A percentile compares a stretch with the other conserved stretches of the same genome.
Evolutionary conservation across 768 basidiomycete genomes (phyloP).

Genomic region (Ramaria rubella): DNA sequence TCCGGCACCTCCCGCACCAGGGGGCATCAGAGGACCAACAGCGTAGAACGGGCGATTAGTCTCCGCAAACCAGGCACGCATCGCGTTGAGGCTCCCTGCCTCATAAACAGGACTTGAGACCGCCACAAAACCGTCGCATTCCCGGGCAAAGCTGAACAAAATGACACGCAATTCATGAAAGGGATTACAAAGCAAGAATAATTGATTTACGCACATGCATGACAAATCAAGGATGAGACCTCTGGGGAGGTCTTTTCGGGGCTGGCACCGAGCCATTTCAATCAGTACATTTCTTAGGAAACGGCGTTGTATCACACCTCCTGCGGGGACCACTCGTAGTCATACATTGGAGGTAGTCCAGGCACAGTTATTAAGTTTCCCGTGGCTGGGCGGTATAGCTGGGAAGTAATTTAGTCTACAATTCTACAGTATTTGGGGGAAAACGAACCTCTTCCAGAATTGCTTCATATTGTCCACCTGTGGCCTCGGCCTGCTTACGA

Average conservation of each 20-base stretch:
- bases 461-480: not conserved
- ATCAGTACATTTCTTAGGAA: not conserved
- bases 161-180: not conserved
- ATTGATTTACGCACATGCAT: not conserved
- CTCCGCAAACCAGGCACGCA: slow-evolving; percentile 2
- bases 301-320: slow-evolving; percentile 1
- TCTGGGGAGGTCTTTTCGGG: not conserved
- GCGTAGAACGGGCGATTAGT: slow-evolving; percentile 1
- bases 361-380: slow-evolving; percentile 17
- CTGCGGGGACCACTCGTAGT: slow-evolving; percentile 20
- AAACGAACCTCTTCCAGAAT: not conserved
- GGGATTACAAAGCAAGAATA: not conserved
- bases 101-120: not conserved
- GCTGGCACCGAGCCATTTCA: not conserved
- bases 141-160: not conserved
- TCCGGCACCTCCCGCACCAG: not conserved
- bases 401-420: not conserved
- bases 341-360: slow-evolving; percentile 21
- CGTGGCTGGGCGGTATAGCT: slow-evolving; percentile 17
- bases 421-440: not conserved
- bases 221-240: not conserved
- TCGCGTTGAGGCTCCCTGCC: slow-evolving; percentile 1
- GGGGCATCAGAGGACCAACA: slow-evolving; percentile 5
- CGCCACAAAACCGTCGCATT: slow-evolving; percentile 5
- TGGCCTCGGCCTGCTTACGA: not conserved